Conservation (phyloP, 2,329 filamentous ascomycete species). For the Akanthomyces uredinophilus region DNA sequence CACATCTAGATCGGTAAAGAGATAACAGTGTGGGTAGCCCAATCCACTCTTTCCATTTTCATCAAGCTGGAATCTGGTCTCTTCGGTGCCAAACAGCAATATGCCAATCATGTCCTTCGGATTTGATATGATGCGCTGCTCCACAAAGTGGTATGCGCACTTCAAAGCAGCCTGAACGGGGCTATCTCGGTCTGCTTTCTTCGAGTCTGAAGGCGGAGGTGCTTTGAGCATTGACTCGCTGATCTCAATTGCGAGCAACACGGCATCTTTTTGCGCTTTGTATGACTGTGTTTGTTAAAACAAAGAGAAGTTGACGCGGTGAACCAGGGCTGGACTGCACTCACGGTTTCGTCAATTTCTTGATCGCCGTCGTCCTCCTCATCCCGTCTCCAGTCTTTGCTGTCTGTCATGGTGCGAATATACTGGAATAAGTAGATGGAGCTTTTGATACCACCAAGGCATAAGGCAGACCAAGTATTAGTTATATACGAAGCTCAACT, state of each 20-base stretch:
- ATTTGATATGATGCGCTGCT: constrained; percentile 95
- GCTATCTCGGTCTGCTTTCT: constrained; percentile 73
- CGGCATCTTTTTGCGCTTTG: constrained; percentile 91
- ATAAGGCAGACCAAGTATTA: not conserved
- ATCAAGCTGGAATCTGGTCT: constrained; percentile 71
- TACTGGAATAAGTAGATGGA: not conserved
- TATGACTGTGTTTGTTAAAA: constrained; percentile 57
- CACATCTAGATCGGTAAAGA: constrained; percentile 81
- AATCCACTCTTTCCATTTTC: constrained; percentile 54
- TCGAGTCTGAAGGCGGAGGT: constrained; percentile 60
- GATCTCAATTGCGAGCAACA: constrained; percentile 93
- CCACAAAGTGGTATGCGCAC: constrained; percentile 92
- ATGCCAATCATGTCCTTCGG: constrained; percentile 98
- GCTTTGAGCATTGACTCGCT: constrained; percentile 77
- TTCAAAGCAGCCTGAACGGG: constrained; percentile 80
- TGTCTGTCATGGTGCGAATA: constrained; percentile 27
- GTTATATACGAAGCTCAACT: constrained; percentile 2
- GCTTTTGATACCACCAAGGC: not conserved
- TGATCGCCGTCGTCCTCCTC: constrained; percentile 62
- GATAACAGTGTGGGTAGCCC: constrained; percentile 85
- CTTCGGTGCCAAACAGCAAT: constrained; percentile 81
- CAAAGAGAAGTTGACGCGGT: not conserved
- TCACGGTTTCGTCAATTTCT: constrained; percentile 58
- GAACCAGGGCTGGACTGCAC: constrained; percentile 15
- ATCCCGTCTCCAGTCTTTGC: constrained; percentile 41